A percentile compares a stretch with the other conserved stretches of the same genome.
Conservation (phyloP, 2,329 filamentous ascomycete species). For the Amphichorda felina region DNA sequence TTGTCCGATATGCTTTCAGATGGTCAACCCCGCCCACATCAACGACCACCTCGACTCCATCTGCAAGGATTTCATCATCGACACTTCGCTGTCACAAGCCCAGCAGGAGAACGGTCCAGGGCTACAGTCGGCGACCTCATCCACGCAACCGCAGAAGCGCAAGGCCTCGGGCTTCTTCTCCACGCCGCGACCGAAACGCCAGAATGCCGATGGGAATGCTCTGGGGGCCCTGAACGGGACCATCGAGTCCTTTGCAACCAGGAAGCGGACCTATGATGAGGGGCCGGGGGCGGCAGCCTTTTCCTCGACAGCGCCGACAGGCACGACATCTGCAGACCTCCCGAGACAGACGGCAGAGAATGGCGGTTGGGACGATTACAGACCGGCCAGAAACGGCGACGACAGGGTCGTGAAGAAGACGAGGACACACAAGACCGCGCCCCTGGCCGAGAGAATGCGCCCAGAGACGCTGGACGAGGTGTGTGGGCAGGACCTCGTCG, state of each 20-base stretch:
- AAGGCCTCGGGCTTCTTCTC: conserved; percentile 49
- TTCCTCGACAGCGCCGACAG: too few relatives aligned
- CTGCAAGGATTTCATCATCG: conserved; percentile 57
- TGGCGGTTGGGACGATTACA: conserved; percentile 3
- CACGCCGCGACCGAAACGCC: conserved; percentile 46
- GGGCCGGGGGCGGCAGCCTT: conserved; percentile 27
- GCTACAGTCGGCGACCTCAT: conserved; percentile 11
- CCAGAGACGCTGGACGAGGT: conserved; percentile 76
- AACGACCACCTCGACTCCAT: conserved; percentile 84
- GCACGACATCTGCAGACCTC: too few relatives aligned
- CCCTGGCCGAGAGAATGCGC: conserved; percentile 88
- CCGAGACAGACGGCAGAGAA: not conserved
- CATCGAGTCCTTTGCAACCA: conserved; percentile 19
- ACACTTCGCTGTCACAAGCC: conserved; percentile 24
- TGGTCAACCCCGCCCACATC: conserved; percentile 63
- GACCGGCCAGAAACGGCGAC: conserved; percentile 5
- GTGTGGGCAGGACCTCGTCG: conserved; percentile 84
- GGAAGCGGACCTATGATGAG: conserved; percentile 42
- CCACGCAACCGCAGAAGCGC: conserved; percentile 35
- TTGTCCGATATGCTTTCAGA: conserved; percentile 72
- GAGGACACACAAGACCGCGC: conserved; percentile 62
- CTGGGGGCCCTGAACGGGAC: conserved; percentile 21
- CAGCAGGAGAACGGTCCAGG: conserved; percentile 13
- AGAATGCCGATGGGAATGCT: conserved; percentile 21
- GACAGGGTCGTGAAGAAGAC: conserved; percentile 47